Percentiles rank a stretch among this genome's conserved stretches.
Evolutionary conservation across 306 rosid genomes (phyloP).

Genomic region (Oxytropis ochrocephala): DNA sequence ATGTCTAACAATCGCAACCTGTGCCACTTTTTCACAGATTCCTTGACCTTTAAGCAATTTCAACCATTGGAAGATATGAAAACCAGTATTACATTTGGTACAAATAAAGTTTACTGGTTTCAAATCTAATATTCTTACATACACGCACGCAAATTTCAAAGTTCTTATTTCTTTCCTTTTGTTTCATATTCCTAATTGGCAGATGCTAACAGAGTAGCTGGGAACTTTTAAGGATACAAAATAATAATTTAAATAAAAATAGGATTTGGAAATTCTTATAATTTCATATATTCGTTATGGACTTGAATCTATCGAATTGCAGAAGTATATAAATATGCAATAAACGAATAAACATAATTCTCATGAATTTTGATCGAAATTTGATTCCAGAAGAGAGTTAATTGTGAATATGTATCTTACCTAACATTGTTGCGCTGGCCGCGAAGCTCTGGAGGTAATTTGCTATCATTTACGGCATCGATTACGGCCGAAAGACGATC

Average conservation of each 20-base stretch:
- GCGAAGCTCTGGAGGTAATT: conserved; percentile 82
- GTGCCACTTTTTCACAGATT: not conserved
- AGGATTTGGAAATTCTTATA: too few relatives aligned
- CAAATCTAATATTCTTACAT: not conserved
- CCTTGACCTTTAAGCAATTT: not conserved
- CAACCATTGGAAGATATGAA: not conserved
- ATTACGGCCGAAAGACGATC: conserved; percentile 66
- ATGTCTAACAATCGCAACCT: not conserved
- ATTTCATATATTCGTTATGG: not conserved
- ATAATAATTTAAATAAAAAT: not conserved
- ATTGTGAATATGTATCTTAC: conserved; percentile 18
- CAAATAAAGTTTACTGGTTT: not conserved
- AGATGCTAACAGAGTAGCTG: not conserved
- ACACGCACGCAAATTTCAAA: not conserved
- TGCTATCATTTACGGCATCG: conserved; percentile 74
- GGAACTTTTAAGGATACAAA: not conserved
- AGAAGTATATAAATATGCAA: not conserved
- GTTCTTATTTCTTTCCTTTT: not conserved
- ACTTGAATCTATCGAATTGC: not conserved
- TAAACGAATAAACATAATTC: not conserved
- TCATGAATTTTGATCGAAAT: not conserved
- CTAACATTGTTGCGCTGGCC: conserved; percentile 80
- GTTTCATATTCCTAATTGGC: not conserved
- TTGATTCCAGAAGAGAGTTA: not conserved
- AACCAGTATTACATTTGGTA: not conserved